phyloP scores from a whole-genome alignment of 2,329 filamentous ascomycete species.

The Anthostomella pinea region DNA sequence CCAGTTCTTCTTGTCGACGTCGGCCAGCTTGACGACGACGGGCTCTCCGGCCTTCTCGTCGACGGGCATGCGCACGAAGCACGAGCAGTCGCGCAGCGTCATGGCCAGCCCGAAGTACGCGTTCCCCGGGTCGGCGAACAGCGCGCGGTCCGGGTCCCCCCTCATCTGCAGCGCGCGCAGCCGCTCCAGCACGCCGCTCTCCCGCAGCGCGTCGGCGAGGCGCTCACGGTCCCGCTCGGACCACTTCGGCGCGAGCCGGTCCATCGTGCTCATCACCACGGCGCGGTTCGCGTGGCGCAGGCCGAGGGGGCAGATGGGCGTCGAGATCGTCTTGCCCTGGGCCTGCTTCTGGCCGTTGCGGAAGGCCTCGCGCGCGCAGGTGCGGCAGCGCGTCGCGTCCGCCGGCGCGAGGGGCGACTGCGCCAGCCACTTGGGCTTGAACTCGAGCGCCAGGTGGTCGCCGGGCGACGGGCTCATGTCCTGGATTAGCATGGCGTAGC shows the following conservation, averaged over 20 bases:
- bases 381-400: slow-evolving; percentile 65
- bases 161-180: slow-evolving; percentile 34
- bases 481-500: slow-evolving; percentile 68
- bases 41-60: slow-evolving; percentile 24
- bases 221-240: slow-evolving; percentile 30
- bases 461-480: slow-evolving; percentile 59
- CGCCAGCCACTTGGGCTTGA: slow-evolving; percentile 82
- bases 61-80: slow-evolving; percentile 61
- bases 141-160: slow-evolving; percentile 43
- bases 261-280: slow-evolving; percentile 41
- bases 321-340: slow-evolving; percentile 32
- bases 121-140: slow-evolving; percentile 38
- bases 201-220: slow-evolving; percentile 37
- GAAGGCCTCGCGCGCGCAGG: slow-evolving; percentile 58
- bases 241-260: slow-evolving; percentile 36
- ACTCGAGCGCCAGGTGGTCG: slow-evolving; percentile 59
- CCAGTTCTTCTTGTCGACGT: slow-evolving; percentile 74
- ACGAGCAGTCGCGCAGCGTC: slow-evolving; percentile 77
- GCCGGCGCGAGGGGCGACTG: slow-evolving; percentile 71
- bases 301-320: slow-evolving; percentile 62
- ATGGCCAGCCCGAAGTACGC: slow-evolving; percentile 64
- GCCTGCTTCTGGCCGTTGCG: slow-evolving; percentile 45
- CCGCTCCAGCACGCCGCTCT: slow-evolving; percentile 36
- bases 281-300: slow-evolving; percentile 52
- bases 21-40: slow-evolving; percentile 63